A percentile compares a stretch with the other conserved stretches of the same genome.
phyloP scores from a whole-genome alignment of 2,329 filamentous ascomycete species.

The Nemania bipapillata region DNA sequence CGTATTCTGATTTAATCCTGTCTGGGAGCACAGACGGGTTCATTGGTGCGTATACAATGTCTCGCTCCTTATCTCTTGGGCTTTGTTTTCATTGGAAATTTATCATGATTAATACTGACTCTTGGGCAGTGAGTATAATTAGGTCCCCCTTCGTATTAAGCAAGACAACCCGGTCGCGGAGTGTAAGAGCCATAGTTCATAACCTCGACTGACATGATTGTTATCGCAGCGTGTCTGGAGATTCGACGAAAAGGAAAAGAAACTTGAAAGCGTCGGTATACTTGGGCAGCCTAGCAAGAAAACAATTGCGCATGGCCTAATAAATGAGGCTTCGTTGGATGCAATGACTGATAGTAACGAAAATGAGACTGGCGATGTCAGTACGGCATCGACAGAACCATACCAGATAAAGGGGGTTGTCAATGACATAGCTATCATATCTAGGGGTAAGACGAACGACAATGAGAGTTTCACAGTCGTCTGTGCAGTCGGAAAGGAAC shows the following conservation, averaged over 20 bases:
- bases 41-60: slow-evolving; percentile 56
- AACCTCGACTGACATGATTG: slow-evolving; percentile 13
- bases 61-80: neutral
- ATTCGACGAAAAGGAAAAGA: slow-evolving; percentile 82
- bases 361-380: slow-evolving; percentile 32
- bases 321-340: slow-evolving; percentile 41
- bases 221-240: slow-evolving; percentile 74
- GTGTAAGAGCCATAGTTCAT: neutral
- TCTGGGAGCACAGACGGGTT: slow-evolving; percentile 95
- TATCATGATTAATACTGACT: slow-evolving; percentile 19
- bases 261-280: slow-evolving; percentile 76
- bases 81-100: neutral
- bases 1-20: slow-evolving; percentile 89
- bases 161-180: neutral
- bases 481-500: slow-evolving; percentile 86
- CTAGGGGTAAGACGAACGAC: slow-evolving; percentile 77
- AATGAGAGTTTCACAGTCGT: slow-evolving; percentile 83
- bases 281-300: slow-evolving; percentile 60
- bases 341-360: slow-evolving; percentile 47
- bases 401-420: slow-evolving; percentile 75
- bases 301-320: slow-evolving; percentile 26
- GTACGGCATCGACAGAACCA: slow-evolving; percentile 39
- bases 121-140: slow-evolving; percentile 27
- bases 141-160: neutral
- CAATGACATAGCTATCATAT: slow-evolving; percentile 88